Percentiles rank a stretch among this genome's conserved stretches.
Evolutionary conservation across 2,329 filamentous ascomycete genomes (phyloP).

Genomic region (Aphanoascus verrucosus): DNA sequence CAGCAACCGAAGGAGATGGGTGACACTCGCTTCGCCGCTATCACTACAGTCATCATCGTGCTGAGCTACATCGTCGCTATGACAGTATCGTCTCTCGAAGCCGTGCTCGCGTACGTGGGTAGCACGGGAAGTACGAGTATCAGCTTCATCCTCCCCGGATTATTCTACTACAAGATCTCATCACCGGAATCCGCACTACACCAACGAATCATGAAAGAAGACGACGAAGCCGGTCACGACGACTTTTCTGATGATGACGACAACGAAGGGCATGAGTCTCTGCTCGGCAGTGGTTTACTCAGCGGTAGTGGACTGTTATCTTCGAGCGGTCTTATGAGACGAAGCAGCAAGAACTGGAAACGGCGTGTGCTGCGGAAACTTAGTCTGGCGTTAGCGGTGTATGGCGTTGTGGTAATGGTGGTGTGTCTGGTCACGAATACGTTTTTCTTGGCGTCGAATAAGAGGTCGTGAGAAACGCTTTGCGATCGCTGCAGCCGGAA

Average conservation of each 20-base stretch:
- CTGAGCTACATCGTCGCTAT: constrained; percentile 80
- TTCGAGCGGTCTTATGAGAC: constrained; percentile 49
- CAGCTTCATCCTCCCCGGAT: constrained; percentile 86
- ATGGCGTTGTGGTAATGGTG: constrained; percentile 79
- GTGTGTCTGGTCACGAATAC: constrained; percentile 78
- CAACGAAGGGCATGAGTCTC: constrained; percentile 22
- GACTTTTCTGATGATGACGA: constrained; percentile 38
- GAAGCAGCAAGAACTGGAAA: constrained; percentile 54
- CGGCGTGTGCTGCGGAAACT: constrained; percentile 56
- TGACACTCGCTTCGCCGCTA: constrained; percentile 75
- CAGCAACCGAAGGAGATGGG: constrained; percentile 49
- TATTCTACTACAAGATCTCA: constrained; percentile 98
- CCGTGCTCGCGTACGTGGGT: constrained; percentile 88
- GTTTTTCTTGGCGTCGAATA: constrained; percentile 61
- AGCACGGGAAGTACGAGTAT: constrained; percentile 91
- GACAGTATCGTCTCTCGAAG: constrained; percentile 78
- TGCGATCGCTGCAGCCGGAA: background rate
- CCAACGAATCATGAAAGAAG: constrained; percentile 77
- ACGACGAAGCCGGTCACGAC: constrained; percentile 57
- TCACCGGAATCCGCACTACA: constrained; percentile 77
- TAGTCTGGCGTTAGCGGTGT: constrained; percentile 65
- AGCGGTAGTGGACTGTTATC: constrained; percentile 38
- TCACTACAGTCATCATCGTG: constrained; percentile 78
- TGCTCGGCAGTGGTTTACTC: constrained; percentile 22
- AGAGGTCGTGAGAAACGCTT: constrained; percentile 15